Evolutionary conservation across 225 moss, liverwort and hornwort genomes (phyloP).

Genomic region (Polytrichum commune): DNA sequence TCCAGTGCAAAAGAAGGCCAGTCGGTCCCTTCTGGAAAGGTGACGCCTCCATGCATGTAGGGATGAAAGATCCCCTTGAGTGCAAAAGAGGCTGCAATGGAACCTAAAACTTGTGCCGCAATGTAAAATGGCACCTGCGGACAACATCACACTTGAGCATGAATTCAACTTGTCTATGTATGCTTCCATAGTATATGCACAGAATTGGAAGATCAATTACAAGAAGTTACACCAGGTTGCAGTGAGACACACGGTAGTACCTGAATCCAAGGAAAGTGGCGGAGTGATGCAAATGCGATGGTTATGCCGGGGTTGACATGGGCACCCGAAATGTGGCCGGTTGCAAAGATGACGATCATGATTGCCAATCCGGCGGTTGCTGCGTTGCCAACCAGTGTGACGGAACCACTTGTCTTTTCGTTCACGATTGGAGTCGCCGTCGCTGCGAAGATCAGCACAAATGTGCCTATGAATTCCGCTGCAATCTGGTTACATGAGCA

Average conservation of each 20-base stretch:
- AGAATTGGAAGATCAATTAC: too few relatives aligned
- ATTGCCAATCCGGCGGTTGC: conserved; percentile 31
- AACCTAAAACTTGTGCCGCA: conserved; percentile 37
- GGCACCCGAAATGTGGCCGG: conserved; percentile 49
- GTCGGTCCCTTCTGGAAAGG: conserved; percentile 17
- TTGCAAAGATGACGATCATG: conserved; percentile 37
- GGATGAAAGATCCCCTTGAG: conserved; percentile 41
- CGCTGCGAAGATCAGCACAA: conserved; percentile 34
- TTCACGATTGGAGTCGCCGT: conserved; percentile 26
- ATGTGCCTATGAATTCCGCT: conserved; percentile 42
- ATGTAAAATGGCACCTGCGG: conserved; percentile 49
- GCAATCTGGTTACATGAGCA: conserved; percentile 19
- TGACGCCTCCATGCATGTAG: conserved; percentile 31
- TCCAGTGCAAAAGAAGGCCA: conserved; percentile 39
- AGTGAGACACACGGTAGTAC: conserved; percentile 1
- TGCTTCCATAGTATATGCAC: too few relatives aligned
- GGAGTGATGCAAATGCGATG: conserved; percentile 41
- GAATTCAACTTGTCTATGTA: too few relatives aligned
- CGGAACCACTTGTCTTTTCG: conserved; percentile 29
- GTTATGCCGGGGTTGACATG: conserved; percentile 53
- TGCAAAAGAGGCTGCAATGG: conserved; percentile 35
- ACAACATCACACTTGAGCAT: too few relatives aligned
- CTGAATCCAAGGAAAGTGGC: conserved; percentile 50
- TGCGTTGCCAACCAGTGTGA: conserved; percentile 35
- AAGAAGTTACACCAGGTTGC: too few relatives aligned